Base-by-base conservation (phyloP, 768 basidiomycete genomes). In the Favolaschia claudopus region DNA sequence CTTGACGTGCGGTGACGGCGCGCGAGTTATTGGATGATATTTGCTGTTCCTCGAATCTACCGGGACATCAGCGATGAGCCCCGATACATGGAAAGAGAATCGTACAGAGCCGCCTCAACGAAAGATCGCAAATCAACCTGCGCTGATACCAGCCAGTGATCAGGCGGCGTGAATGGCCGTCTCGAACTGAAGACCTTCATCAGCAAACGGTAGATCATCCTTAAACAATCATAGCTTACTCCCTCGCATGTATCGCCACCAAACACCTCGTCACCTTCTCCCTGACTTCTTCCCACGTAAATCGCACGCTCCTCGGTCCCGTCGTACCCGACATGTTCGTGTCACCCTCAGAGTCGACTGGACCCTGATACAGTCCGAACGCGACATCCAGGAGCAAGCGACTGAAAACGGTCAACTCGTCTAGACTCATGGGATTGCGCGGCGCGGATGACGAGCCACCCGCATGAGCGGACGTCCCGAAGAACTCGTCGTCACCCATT, bases 401-500 rank as follows among this genome's bases (percentile, higher is more conserved):
- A 15, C 89, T 91, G 58, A 96, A 86, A 5, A 82, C 78, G 29
- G 80, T 75, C 20, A 98, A 81, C 63, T 99, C 97, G 66, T 96
- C 93, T 8, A 96, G 71, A 0, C 82, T 79, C 2, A 99, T 81
- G 0, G 95, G 91, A 61, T 95, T 96, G 19, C 88, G 77, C n/a
- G 79, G 70, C 5, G 76, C 67, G 15, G 67, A 48, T 4, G 74
- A 51, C 17, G 69, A 62, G 13, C 62, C 46, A 20, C 66, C 55
- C 25, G 40, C 38, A 48, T 28, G 62, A 43, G 68, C 36, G 8
- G 74, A 68, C 22, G 72, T 65, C 0, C 87, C 85, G 70, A 97
- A 97, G 77, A 99, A 99, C 71, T 99, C 97, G 74, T 98, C 96
- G 66, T 99, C 97, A 1, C 93, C 93, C 83, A 99, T 92, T 0